phyloP scores from a whole-genome alignment of 2,329 filamentous ascomycete genomes.

The Talaromyces verruculosus region DNA sequence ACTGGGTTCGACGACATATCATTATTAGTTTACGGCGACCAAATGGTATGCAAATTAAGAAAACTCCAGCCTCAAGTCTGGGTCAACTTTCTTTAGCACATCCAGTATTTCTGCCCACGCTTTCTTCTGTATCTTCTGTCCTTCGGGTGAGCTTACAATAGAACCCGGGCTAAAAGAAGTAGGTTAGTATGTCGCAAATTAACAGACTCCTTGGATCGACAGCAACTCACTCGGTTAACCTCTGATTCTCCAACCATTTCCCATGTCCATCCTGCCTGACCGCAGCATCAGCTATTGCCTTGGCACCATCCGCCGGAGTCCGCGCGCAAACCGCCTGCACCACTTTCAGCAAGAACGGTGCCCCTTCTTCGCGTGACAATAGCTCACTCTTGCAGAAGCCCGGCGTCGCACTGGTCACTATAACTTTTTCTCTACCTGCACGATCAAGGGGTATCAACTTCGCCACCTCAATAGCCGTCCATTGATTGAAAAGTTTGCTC shows the following conservation, averaged over 20 bases:
- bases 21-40: not conserved
- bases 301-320: constrained; percentile 25
- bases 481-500: constrained; percentile 18
- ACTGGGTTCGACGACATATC: not conserved
- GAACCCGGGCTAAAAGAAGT: not conserved
- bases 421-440: constrained; percentile 11
- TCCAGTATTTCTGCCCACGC: constrained; percentile 22
- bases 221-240: constrained; percentile 21
- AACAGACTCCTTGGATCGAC: not conserved
- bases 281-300: constrained; percentile 26
- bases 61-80: constrained; percentile 12
- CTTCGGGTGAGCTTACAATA: constrained; percentile 19
- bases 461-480: constrained; percentile 13
- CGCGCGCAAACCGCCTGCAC: constrained; percentile 22
- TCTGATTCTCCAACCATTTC: constrained; percentile 18
- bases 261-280: constrained; percentile 23
- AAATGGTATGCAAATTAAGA: not conserved
- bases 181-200: not conserved
- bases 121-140: constrained; percentile 17
- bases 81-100: constrained; percentile 20
- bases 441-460: constrained; percentile 15
- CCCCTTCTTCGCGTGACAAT: constrained; percentile 9
- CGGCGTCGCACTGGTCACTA: constrained; percentile 22
- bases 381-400: constrained; percentile 28
- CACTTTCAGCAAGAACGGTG: constrained; percentile 11